Percentiles rank a stretch among this genome's conserved stretches.
Conservation (phyloP, 768 basidiomycete species). For the Russula sp. region DNA sequence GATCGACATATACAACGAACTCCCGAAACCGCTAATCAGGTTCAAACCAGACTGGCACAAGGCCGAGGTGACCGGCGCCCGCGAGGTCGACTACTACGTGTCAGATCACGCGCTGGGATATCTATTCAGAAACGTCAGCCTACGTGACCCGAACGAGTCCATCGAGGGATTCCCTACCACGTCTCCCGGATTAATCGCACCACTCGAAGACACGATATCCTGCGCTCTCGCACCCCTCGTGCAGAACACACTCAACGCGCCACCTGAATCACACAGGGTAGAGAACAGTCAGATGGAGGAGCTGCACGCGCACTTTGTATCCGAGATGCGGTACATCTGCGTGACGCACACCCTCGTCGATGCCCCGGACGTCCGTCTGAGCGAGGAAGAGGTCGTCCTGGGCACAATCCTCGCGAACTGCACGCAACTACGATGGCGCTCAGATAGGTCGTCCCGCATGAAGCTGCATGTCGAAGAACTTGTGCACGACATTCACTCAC, state of each 20-base stretch:
- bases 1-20: not conserved
- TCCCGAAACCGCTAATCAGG: not conserved
- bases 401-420: not conserved
- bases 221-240: slow-evolving; percentile 3
- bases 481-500: not conserved
- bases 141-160: slow-evolving; percentile 36
- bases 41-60: not conserved
- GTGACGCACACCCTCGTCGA: not conserved
- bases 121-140: slow-evolving; percentile 35
- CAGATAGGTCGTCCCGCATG: not conserved
- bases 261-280: not conserved
- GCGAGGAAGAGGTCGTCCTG: not conserved
- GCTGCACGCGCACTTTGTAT: not conserved
- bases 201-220: slow-evolving; percentile 3
- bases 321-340: not conserved
- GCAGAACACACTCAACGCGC: not conserved
- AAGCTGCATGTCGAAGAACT: not conserved
- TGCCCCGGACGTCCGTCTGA: not conserved
- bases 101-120: not conserved
- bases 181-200: not conserved
- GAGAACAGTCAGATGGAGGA: not conserved
- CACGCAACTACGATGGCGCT: not conserved
- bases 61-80: not conserved
- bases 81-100: not conserved
- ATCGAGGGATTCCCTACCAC: not conserved